Evolutionary conservation across 805 yeast genomes (phyloP), one percentile per base, ranked within the genome.

Genomic region (Candida wancherniae): DNA sequence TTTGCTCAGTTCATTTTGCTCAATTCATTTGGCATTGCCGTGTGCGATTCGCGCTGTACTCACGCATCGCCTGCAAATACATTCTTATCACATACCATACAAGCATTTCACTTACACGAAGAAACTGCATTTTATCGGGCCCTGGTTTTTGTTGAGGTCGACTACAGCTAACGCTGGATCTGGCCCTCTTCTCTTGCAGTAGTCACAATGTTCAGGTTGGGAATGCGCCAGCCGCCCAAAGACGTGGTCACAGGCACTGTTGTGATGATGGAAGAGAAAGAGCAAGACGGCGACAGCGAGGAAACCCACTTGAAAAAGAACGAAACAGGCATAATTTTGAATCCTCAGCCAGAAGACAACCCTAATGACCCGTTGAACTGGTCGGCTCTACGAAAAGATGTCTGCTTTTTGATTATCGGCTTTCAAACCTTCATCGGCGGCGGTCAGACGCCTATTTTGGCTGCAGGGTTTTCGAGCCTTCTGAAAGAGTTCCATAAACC

Each of bases 311-410:
- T 73, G 28, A 75, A 76, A 36, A 65, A 60, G 25, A 67, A 73
- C 4, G 50, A 58, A 6, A 48, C 52, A 3, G 82, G 82, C 1
- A 53, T 77, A 14, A 64, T 77, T 19, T 53, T 77, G 20, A 55
- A 63, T 33, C 84, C 84, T 0, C 84, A 77, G 48, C 84, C 84
- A 4, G 74, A 71, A 22, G 73, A 75, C 42, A 60, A 70, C 39
- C 78, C 80, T 4, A 75, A 77, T 44, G 84, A 77, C 40, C 84
- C 84, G 2, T 57, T 77, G 23, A 77, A 77, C 44, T 75, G 83
- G 84, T 80, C 82, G 1, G 44, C 64, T 6, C 72, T 78, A 75
- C 60, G 73, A 23, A 58, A 80, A 17, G 82, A 76, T 38, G 36
- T 73, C 27, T 73, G 80, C 6, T 53, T 76, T 23, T 41, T 63